Base-by-base conservation (phyloP, 805 yeast species). In the Hanseniaspora meyeri region DNA sequence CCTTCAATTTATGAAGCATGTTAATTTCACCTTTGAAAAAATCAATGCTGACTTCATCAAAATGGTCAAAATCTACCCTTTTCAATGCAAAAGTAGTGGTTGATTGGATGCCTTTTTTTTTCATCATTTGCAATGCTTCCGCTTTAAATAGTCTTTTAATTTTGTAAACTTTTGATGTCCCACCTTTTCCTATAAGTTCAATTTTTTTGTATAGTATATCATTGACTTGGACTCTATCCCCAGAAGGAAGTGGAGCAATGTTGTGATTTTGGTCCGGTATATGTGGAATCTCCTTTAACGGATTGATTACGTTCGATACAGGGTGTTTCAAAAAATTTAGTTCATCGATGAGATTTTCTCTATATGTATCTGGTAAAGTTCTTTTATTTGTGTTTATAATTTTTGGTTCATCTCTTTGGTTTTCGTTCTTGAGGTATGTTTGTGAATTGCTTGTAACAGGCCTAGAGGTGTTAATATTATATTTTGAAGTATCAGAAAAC, bases 1-100 rank as follows among this genome's bases (percentile, higher is more conserved):
- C 70, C 57, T 76, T 73, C 27, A 93, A 71, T 61, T 78, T 78
- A 24, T 77, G 71, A 57, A 91, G 69, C 37, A 91, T 73, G 57
- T 83, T 86, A 55, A 91, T 88, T 66, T 93, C 98, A 5, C 96
- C 95, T 68, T 87, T 87, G 70, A 89, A 87, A 0, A 93, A 93
- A 40, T 74, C 71, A 3, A 87, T 75, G 58, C 91, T 83, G 0
- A 80, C 62, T 16, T 82, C 85, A 63, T 87, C 96, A 69, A 83
- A 83, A 63, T 85, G 88, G 64, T 85, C 93, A 66, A 87, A 82
- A 1, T 80, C 73, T 1, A 90, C 96, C 60, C 83, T 79, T 64
- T 90, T 90, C 40, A 91, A 72, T 0, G 97, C 97, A 66, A 77
- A 87, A 0, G 78, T 69, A 61, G 77, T 79, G 59, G 80, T 80